Percentiles rank a stretch among this genome's conserved stretches.
These are phyloP conservation scores for Zygoascus meyerae DNA, from an alignment of 1,139 yeast genomes.

Conservation along the genomic window DNA sequence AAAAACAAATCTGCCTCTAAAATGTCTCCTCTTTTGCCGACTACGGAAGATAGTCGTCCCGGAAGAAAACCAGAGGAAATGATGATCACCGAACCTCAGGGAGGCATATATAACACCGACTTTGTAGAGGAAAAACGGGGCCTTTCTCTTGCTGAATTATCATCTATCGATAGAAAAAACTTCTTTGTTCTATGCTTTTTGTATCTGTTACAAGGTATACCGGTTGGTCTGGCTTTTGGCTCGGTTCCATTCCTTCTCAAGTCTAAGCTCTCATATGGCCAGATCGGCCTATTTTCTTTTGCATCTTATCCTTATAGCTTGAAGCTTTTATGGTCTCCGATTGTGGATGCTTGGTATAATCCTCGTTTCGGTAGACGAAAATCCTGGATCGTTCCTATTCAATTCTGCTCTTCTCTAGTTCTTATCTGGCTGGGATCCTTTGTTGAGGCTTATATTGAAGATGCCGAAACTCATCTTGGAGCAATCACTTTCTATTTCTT, in stretches of 20 bases:
- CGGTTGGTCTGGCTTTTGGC: conserved; percentile 94
- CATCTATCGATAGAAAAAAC: conserved; percentile 44
- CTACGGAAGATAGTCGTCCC: conserved; percentile 5
- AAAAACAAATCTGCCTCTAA: conserved; percentile 6
- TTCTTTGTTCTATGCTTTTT: conserved; percentile 65
- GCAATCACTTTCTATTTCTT: conserved; percentile 63
- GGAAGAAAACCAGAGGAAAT: background rate
- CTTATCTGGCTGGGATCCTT: conserved; percentile 57
- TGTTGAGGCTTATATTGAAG: conserved; percentile 47
- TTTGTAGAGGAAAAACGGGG: conserved; percentile 4
- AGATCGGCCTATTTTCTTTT: conserved; percentile 82
- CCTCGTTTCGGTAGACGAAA: conserved; percentile 71
- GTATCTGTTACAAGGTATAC: conserved; percentile 87
- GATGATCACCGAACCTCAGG: conserved; percentile 9
- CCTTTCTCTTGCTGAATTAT: conserved; percentile 23
- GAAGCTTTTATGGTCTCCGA: conserved; percentile 90
- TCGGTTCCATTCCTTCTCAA: conserved; percentile 89
- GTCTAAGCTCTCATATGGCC: conserved; percentile 75
- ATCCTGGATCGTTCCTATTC: conserved; percentile 94
- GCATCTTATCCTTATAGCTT: conserved; percentile 94
- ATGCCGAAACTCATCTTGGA: conserved; percentile 51
- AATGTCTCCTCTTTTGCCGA: conserved; percentile 8
- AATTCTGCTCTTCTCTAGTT: conserved; percentile 64
- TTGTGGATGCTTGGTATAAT: conserved; percentile 81
- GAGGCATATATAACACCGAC: conserved; percentile 1